phyloP scores from a whole-genome alignment of 2,329 filamentous ascomycete genomes.

The Fusarium luffae region DNA sequence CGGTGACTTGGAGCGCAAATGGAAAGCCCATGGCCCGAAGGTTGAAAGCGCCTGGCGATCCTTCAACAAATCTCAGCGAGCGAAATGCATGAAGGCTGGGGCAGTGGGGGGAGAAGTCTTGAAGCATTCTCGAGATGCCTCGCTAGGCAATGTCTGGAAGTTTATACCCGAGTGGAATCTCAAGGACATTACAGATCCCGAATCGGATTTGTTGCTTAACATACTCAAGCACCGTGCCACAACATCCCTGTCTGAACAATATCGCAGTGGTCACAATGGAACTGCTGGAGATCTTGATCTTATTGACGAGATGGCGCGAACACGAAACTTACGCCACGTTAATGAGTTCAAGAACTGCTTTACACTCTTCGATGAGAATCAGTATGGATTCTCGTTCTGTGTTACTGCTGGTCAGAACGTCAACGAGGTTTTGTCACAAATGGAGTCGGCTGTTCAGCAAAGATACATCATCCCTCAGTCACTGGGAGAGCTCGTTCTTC shows the following conservation, averaged over 20 bases:
- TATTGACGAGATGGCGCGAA: conserved; percentile 51
- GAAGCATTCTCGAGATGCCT: conserved; percentile 49
- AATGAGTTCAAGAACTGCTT: conserved; percentile 46
- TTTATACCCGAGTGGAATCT: conserved; percentile 59
- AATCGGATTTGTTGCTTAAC: conserved; percentile 52
- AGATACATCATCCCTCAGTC: conserved; percentile 46
- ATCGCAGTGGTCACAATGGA: conserved; percentile 46
- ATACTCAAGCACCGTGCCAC: conserved; percentile 54
- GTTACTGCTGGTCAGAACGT: not conserved
- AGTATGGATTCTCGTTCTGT: conserved; percentile 53
- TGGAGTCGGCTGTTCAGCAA: conserved; percentile 38
- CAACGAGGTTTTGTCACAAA: not conserved
- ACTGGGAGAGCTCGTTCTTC: conserved; percentile 52
- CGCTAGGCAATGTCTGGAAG: conserved; percentile 53
- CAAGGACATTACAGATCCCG: conserved; percentile 50
- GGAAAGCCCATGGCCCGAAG: conserved; percentile 48
- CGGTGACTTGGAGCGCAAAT: conserved; percentile 54
- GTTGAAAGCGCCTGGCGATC: conserved; percentile 56
- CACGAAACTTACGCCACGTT: conserved; percentile 47
- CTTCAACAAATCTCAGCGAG: conserved; percentile 50
- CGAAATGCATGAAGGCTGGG: conserved; percentile 50
- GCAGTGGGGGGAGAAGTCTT: conserved; percentile 50
- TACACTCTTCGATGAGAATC: conserved; percentile 50
- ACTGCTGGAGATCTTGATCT: conserved; percentile 51
- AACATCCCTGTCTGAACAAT: conserved; percentile 50